Evolutionary conservation across 495 filamentous ascomycete species (phyloP).

Genomic region (Tuber borchii): DNA sequence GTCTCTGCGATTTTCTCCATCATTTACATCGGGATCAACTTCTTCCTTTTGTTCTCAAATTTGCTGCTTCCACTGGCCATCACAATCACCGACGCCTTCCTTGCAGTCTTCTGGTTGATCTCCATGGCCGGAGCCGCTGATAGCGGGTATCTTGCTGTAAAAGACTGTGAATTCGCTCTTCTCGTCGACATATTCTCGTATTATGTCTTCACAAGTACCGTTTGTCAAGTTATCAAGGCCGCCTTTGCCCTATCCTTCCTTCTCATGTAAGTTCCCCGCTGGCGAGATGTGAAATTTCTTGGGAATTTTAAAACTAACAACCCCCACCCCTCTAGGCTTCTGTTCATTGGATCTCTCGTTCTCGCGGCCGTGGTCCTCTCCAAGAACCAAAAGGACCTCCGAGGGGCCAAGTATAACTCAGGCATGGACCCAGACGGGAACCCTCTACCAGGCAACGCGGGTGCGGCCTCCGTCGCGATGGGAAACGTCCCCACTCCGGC

Average conservation of each 20-base stretch:
- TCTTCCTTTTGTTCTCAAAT: conserved; percentile 26
- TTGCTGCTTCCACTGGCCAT: conserved; percentile 35
- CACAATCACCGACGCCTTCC: conserved; percentile 35
- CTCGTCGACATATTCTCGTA: neutral
- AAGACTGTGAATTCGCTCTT: conserved; percentile 2
- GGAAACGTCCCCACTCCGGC: neutral
- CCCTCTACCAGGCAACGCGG: neutral
- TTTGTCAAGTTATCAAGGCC: conserved; percentile 22
- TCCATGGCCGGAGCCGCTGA: conserved; percentile 29
- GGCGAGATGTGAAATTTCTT: neutral
- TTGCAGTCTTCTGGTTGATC: conserved; percentile 31
- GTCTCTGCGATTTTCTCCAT: conserved; percentile 26
- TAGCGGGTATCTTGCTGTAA: neutral
- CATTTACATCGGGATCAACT: conserved; percentile 26
- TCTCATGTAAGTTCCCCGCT: conserved; percentile 22
- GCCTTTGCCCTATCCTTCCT: conserved; percentile 27
- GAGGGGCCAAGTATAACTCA: conserved; percentile 31
- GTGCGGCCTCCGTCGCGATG: neutral
- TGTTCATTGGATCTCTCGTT: conserved; percentile 38
- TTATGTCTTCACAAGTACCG: neutral
- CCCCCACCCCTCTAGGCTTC: conserved; percentile 15
- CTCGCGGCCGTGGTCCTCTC: conserved; percentile 28
- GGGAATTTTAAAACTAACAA: neutral
- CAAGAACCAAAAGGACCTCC: conserved; percentile 34
- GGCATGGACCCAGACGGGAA: conserved; percentile 19